Percentiles rank a stretch among this genome's conserved stretches.
Conservation (phyloP, 257 asterid species). For the Nicotiana attenuata region DNA sequence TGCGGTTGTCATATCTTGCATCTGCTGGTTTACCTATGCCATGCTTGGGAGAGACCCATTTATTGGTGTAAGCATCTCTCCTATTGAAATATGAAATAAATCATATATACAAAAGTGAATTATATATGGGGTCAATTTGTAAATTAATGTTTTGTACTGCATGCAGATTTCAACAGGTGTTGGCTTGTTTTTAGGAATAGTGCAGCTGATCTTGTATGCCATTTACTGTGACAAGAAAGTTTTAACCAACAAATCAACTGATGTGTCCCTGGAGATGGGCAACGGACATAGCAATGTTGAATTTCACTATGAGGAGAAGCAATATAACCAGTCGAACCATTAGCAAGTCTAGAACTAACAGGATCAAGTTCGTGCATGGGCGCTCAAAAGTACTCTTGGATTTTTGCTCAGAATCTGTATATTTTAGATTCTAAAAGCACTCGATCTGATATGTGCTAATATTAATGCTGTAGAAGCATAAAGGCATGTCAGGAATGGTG, state of each 20-base stretch:
- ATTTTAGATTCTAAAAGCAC: not conserved
- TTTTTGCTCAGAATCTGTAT: not conserved
- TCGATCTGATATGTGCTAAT: not conserved
- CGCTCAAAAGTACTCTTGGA: not conserved
- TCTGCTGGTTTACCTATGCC: conserved; percentile 69
- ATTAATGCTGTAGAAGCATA: not conserved
- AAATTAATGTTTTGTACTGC: not conserved
- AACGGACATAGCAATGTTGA: conserved; percentile 20
- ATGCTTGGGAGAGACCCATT: conserved; percentile 70
- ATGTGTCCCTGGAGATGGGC: conserved; percentile 16
- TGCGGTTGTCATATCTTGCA: conserved; percentile 66
- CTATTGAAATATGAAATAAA: not conserved
- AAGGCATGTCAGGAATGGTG: not conserved
- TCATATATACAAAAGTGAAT: too few species aligned
- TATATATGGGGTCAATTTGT: not conserved
- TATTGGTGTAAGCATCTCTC: conserved; percentile 46
- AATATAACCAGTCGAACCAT: not conserved
- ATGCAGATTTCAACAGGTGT: conserved; percentile 67
- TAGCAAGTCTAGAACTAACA: conserved; percentile 4
- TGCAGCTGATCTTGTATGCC: conserved; percentile 63
- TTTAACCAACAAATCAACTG: not conserved
- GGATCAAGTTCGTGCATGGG: not conserved
- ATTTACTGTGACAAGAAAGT: conserved; percentile 51
- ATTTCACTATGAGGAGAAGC: conserved; percentile 21
- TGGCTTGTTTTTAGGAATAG: conserved; percentile 60